Conservation (phyloP, 305 asterid species). For the Solanum hybrid region DNA sequence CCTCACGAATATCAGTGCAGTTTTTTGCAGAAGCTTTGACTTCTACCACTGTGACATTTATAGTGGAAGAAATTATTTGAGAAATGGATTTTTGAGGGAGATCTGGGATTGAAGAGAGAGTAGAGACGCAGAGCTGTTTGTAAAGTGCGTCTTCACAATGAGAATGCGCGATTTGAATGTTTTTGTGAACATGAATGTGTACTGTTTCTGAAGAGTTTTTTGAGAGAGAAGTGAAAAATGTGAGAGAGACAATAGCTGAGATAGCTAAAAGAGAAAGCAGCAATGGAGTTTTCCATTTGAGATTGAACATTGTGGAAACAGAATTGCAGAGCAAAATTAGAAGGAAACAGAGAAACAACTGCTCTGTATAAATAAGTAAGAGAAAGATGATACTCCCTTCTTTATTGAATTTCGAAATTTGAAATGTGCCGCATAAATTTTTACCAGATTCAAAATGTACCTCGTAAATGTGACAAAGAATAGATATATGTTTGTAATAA, state of each 20-base stretch:
- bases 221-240: background rate
- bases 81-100: conserved; percentile 53
- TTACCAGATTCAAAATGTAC: too few species aligned
- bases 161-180: conserved; percentile 40
- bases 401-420: too few species aligned
- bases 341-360: background rate
- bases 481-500: too few species aligned
- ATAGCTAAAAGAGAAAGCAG: background rate
- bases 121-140: conserved; percentile 58
- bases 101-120: conserved; percentile 49
- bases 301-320: background rate
- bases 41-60: conserved; percentile 56
- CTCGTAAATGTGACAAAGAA: background rate
- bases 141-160: conserved; percentile 63
- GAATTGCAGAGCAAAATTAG: background rate
- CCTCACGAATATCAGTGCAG: conserved; percentile 47
- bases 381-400: background rate
- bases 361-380: background rate
- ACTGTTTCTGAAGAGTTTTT: conserved; percentile 6
- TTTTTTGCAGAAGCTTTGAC: conserved; percentile 41
- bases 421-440: background rate
- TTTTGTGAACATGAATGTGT: conserved; percentile 31
- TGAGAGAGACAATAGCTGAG: background rate
- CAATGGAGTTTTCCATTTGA: background rate
- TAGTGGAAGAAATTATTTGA: conserved; percentile 57